Evolutionary conservation across 768 basidiomycete species (phyloP), one percentile per base, ranked within the genome.

Genomic region (Cubamyces lactineus): DNA sequence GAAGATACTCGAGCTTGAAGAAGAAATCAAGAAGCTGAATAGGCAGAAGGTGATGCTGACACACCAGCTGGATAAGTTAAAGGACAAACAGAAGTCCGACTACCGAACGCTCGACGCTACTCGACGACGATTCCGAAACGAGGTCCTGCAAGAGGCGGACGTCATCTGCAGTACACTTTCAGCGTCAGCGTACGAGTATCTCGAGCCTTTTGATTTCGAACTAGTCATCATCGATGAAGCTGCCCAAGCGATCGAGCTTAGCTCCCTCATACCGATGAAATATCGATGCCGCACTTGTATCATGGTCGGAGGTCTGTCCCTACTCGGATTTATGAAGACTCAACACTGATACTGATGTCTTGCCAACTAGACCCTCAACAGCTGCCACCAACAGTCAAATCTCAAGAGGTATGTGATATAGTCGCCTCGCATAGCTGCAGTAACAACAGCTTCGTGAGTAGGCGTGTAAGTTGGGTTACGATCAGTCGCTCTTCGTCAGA

Each of bases 201-300:
- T 99, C 43, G 86, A 91, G 59, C 80, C 83, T 39, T 84, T 92
- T 64, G 90, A 96, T 53, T 98, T 98, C 71, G 96, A 97, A 67
- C 92, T 96, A 76, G 84, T 99, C 67, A 87, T 99, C 73, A 96
- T 99, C 62, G 97, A 99, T 70, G 97, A 99, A 74, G 97, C 97
- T 1, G 96, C 96, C 0, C 97, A 99, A 74, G 89, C 96, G 16
- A 90, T 98, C 49, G 97, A 99, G 74, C 81, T 98, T 43, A 94
- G 92, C 65, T 93, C 96, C 8, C 76, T 99, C 63, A 98, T 99
- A 60, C 97, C 97, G 41, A 79, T 99, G 64, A 97, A 92, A 73
- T 98, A 94, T 75, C 83, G 82, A 28, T 91, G 87, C 65, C 81
- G 80, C 53, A 84, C 87, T 30, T 97, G 94, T 70, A 86, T 98